Base-by-base conservation (phyloP, 2,329 filamentous ascomycete species). In the Mycogone perniciosa region DNA sequence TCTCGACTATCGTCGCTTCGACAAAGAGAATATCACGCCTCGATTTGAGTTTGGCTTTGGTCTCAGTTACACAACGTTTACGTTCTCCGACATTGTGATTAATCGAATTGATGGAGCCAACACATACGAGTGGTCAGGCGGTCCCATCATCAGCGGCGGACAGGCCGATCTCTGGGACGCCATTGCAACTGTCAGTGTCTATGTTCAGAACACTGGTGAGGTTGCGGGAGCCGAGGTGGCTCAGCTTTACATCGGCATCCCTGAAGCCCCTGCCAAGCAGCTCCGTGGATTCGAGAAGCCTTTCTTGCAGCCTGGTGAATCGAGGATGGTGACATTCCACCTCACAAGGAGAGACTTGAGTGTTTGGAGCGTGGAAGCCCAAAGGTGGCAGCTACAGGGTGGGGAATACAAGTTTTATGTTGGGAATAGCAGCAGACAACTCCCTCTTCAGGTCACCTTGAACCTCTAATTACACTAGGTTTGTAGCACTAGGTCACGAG, bases 281-380 rank as follows among this genome's bases (percentile, higher is more conserved):
- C 70, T 88, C n/a, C 72, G 84, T 6, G 83, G 84, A 6, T 87
- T 87, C 34, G 79, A 80, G 47, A 87, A 87, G 69, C 69, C 75
- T 0, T 69, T 67, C 11, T 55, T 86, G 41, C 67, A 71, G 10
- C 68, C 72, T 0, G 73, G 73, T 0, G 63, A 73, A 51, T 71
- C 65, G 13, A 65, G 67, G 11, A 72, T 67, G 0, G 67, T 83
- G 0, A 64, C 59, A 0, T 79, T 87, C 50, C 62, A 70, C 29
- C 61, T 88, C 37, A 85, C 75, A 13, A 72, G 84, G 38, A 76
- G 82, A 53, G 84, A 88, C 59, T 60, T 88, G 44, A 86, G 82
- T 63, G 71, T 81, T 29, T 88, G 84, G 85, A 81, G 86, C 60
- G 73, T 77, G 4, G 67, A 63, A 2, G 72, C 71, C 31, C 82